Conservation (phyloP, 2,329 filamentous ascomycete species). For the Colletotrichum paranaense region DNA sequence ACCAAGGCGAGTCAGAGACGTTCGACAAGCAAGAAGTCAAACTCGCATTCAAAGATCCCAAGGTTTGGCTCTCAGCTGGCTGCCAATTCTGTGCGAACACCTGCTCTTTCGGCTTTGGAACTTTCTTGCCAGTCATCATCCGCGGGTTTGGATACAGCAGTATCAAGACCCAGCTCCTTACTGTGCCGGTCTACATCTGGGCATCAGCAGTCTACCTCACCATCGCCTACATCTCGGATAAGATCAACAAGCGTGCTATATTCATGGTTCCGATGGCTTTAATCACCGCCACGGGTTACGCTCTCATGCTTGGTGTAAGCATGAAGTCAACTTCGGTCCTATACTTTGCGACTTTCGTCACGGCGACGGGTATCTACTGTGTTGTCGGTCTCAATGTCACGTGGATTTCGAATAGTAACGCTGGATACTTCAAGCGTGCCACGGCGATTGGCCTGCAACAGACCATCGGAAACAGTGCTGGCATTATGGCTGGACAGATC, state of each 20-base stretch:
- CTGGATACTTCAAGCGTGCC: conserved; percentile 57
- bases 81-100: conserved; percentile 65
- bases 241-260: conserved; percentile 45
- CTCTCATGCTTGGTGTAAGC: conserved; percentile 58
- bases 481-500: conserved; percentile 54
- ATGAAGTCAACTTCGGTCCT: conserved; percentile 47
- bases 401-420: conserved; percentile 58
- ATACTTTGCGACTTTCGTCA: conserved; percentile 29
- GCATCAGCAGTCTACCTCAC: conserved; percentile 58
- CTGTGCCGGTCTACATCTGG: conserved; percentile 66
- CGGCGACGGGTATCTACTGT: conserved; percentile 13
- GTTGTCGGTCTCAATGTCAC: conserved; percentile 55
- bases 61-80: conserved; percentile 59
- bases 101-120: conserved; percentile 66
- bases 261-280: conserved; percentile 60
- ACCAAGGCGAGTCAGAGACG: conserved; percentile 59
- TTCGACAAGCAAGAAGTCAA: conserved; percentile 63
- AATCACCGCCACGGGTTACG: conserved; percentile 61
- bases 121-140: conserved; percentile 68
- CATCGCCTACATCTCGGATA: conserved; percentile 58
- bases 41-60: conserved; percentile 61
- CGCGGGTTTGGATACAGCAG: conserved; percentile 61
- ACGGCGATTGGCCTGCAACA: conserved; percentile 54
- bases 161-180: conserved; percentile 64
- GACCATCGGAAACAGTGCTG: conserved; percentile 54